A percentile compares a stretch with the other conserved stretches of the same genome.
phyloP scores from a whole-genome alignment of 2,329 filamentous ascomycete species.

The Mariannaea elegans region DNA sequence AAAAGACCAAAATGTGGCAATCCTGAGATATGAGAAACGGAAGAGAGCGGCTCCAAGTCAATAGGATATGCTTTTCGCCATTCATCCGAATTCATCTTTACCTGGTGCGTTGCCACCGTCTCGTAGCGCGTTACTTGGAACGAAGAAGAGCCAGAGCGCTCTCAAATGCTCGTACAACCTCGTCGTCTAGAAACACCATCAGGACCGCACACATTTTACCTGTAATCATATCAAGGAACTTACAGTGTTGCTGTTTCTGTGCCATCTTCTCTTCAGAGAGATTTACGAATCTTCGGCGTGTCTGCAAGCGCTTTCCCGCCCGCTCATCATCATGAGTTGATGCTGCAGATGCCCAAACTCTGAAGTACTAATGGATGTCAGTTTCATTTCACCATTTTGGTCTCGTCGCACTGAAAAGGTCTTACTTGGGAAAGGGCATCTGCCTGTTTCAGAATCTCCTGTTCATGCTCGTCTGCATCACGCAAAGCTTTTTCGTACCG shows the following conservation, averaged over 20 bases:
- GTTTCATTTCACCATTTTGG: neutral
- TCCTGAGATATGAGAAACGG: neutral
- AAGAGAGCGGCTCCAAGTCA: neutral
- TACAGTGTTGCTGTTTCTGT: conserved; percentile 83
- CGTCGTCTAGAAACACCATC: conserved; percentile 46
- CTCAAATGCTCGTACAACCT: conserved; percentile 71
- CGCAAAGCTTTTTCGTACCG: conserved; percentile 74
- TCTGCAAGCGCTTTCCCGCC: conserved; percentile 81
- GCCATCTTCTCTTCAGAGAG: conserved; percentile 76
- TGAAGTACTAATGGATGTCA: conserved; percentile 71
- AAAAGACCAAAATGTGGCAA: neutral
- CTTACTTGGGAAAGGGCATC: conserved; percentile 70
- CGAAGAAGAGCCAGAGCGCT: conserved; percentile 65
- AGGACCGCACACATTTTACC: conserved; percentile 16
- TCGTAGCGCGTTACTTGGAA: conserved; percentile 40
- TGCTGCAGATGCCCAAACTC: conserved; percentile 79
- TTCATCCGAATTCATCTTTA: neutral
- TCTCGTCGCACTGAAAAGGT: conserved; percentile 62
- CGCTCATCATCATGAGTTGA: conserved; percentile 78
- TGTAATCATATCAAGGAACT: conserved; percentile 44
- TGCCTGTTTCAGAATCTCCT: conserved; percentile 72
- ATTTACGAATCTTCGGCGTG: conserved; percentile 79
- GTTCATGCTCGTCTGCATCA: conserved; percentile 70
- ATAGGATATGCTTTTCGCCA: neutral
- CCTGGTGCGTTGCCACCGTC: neutral